phyloP scores from a whole-genome alignment of 306 rosid species.

The Glycine tomentella region DNA sequence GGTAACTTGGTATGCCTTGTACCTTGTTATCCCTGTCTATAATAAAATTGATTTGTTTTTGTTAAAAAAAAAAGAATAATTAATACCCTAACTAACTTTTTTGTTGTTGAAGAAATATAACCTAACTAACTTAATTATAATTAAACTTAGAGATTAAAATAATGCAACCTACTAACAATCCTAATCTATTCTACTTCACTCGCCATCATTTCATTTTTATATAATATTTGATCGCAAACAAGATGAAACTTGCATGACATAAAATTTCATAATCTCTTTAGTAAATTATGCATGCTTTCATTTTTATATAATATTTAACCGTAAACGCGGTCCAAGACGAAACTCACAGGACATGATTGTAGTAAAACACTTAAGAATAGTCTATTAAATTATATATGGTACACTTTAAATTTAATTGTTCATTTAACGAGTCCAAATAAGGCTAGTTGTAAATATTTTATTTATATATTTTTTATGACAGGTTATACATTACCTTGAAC shows the following conservation, averaged over 20 bases:
- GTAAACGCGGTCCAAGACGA: neutral
- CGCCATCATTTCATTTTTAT: neutral
- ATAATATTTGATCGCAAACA: neutral
- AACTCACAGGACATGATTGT: neutral
- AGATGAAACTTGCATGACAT: no score
- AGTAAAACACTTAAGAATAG: neutral
- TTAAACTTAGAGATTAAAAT: neutral
- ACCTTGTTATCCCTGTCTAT: no score
- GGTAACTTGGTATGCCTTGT: no score
- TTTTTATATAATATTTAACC: no score
- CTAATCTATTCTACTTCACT: neutral
- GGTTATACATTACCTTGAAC: neutral
- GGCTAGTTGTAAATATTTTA: neutral
- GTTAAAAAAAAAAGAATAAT: no score
- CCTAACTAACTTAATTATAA: no score
- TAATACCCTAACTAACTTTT: no score
- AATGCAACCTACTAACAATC: neutral
- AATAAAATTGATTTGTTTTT: no score
- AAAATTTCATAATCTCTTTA: neutral
- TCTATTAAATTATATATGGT: neutral
- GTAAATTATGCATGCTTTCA: neutral
- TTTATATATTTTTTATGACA: no score
- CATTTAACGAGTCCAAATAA: neutral
- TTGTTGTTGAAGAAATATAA: no score
- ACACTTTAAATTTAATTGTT: neutral